A percentile compares a stretch with the other conserved stretches of the same genome.
Conservation (phyloP, 257 asterid species). For the Gynochthodes officinalis region DNA sequence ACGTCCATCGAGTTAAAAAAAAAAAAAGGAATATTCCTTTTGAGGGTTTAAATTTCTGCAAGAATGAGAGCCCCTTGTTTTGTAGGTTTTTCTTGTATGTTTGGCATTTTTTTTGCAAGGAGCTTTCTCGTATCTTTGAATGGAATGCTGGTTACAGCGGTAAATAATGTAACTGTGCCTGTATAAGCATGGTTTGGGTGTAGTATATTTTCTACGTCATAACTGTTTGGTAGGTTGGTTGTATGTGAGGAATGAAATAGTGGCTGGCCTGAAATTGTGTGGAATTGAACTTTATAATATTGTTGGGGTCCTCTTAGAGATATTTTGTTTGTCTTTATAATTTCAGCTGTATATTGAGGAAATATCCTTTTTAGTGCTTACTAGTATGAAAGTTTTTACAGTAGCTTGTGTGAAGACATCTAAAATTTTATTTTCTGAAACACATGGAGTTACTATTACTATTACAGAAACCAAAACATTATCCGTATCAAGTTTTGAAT, state of each 20-base stretch:
- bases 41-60: neutral
- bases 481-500: neutral
- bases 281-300: neutral
- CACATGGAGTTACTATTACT: neutral
- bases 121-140: too few species aligned
- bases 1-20: too few species aligned
- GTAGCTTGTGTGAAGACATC: neutral
- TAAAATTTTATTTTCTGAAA: neutral
- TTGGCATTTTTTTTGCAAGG: too few species aligned
- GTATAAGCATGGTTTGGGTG: neutral
- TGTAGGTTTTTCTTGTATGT: neutral
- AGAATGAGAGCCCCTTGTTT: neutral
- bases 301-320: neutral
- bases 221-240: neutral
- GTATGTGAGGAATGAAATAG: neutral
- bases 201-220: neutral
- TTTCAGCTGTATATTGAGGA: neutral
- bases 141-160: neutral
- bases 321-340: neutral
- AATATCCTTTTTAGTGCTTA: neutral
- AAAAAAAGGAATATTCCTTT: neutral
- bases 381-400: neutral
- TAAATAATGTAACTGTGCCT: neutral
- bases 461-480: neutral
- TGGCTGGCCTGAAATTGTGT: neutral